Conservation (phyloP, 768 basidiomycete species). For the Xerocomus spinulosus region DNA sequence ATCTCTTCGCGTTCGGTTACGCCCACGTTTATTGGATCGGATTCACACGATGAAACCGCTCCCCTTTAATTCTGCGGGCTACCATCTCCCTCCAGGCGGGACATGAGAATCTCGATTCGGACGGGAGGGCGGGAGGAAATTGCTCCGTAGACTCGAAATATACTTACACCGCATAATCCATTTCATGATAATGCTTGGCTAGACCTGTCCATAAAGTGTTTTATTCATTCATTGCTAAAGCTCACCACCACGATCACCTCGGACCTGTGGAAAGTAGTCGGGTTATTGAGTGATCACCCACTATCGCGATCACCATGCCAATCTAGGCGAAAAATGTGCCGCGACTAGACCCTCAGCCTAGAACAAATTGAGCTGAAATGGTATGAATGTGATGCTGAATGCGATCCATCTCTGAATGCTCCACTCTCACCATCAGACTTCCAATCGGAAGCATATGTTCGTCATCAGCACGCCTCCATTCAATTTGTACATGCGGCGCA, state of each 20-base stretch:
- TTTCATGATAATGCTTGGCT: constrained; percentile 13
- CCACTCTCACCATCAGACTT: constrained; percentile 15
- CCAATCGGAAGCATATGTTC: constrained; percentile 1
- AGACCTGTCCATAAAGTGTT: not conserved
- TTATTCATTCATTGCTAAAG: not conserved
- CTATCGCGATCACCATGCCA: constrained; percentile 9
- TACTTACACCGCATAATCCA: constrained; percentile 29
- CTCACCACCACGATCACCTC: constrained; percentile 26
- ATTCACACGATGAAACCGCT: constrained; percentile 21
- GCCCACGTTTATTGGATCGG: constrained; percentile 13
- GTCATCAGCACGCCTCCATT: not conserved
- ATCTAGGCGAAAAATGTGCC: constrained; percentile 5
- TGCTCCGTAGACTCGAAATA: constrained; percentile 13
- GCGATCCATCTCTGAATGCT: not conserved
- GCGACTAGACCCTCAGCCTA: not conserved
- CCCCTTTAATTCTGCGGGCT: constrained; percentile 7
- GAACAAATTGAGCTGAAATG: not conserved
- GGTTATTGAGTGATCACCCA: constrained; percentile 17
- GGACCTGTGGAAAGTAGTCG: constrained; percentile 16
- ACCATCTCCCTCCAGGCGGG: not conserved
- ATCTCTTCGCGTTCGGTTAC: constrained; percentile 20
- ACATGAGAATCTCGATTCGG: constrained; percentile 5
- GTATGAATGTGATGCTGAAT: not conserved
- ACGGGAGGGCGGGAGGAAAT: constrained; percentile 9
- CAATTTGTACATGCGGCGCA: not conserved